Evolutionary conservation across 2,329 filamentous ascomycete species (phyloP), one percentile per base, ranked within the genome.

Genomic region (Taxawa tesnikishii): DNA sequence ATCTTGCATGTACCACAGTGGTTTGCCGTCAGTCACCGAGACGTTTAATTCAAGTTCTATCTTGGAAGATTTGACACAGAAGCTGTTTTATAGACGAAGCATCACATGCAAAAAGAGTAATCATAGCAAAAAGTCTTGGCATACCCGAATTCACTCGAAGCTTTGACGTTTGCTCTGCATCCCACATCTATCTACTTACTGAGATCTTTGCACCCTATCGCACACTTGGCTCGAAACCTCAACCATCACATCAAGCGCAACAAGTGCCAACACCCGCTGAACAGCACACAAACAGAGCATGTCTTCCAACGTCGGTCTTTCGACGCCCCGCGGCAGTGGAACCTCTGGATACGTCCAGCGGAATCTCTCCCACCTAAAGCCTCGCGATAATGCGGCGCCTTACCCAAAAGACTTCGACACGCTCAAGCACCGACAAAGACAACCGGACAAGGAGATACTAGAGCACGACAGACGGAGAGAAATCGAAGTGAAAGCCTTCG

Each of bases 301-400:
- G 90, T 90, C 87, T 38, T 85, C 90, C 44, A 98, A 98, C 63
- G 90, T 98, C 51, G 92, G 90, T 36, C 83, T 98, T 48, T 77
- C 80, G 36, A 98, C 90, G 4, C 90, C 90, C 3, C 79, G 90
- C 50, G 90, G 90, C 45, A 93, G 83, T 53, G 90, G 90, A 29
- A 98, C 90, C 36, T 96, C 88, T 1, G 90, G 90, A 53, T 96
- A 96, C 56, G 88, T 98, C 35, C 88, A 96, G 61, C 83, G 85
- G 58, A 98, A 96, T 63, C 75, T 85, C 21, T 90, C 90, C 12
- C 78, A 88, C 53, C 75, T 94, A 46, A 76, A 72, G 52, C 85
- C 83, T 17, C 85, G 88, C 60, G 84, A 93, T 61, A 72, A 75
- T 47, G 70, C 66, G 37, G 76, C 77, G 12, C 87, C 85, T 0